These are phyloP conservation scores for Cladophialophora psammophila DNA, from an alignment of 2,329 filamentous ascomycete genomes.

Conservation along the genomic window DNA sequence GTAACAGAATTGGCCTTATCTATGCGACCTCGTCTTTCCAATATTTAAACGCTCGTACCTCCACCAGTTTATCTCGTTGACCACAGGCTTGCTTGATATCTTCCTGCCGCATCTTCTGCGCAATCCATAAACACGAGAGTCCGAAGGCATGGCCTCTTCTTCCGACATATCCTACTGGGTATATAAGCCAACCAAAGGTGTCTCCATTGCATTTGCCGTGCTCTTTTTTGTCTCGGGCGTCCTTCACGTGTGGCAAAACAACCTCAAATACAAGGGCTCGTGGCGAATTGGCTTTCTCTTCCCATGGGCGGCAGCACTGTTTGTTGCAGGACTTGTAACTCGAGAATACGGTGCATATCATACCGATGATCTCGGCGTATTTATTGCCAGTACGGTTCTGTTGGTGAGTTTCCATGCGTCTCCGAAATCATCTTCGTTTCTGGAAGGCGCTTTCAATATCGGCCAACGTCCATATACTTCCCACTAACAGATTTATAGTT, in stretches of 20 bases:
- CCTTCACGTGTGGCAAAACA: conserved; percentile 50
- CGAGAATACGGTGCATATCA: conserved; percentile 48
- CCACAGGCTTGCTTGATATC: background rate
- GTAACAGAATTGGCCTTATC: background rate
- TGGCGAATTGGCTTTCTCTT: conserved; percentile 53
- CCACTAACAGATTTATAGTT: conserved; percentile 33
- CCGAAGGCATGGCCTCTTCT: background rate
- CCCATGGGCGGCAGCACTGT: conserved; percentile 52
- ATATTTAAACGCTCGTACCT: conserved; percentile 2
- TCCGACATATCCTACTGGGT: conserved; percentile 44
- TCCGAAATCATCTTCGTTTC: background rate
- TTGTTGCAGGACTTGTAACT: conserved; percentile 49
- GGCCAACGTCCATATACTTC: background rate
- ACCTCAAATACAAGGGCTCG: conserved; percentile 47
- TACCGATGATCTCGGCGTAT: conserved; percentile 48
- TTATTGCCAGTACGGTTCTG: conserved; percentile 50
- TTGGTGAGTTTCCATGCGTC: conserved; percentile 31
- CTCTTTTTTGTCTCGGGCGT: conserved; percentile 50
- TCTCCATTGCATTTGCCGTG: conserved; percentile 51
- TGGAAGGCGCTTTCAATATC: background rate
- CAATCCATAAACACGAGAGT: background rate
- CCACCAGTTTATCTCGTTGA: background rate
- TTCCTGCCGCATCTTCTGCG: background rate
- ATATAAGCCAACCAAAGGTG: conserved; percentile 53
- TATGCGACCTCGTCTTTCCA: background rate